Conservation (phyloP, 148 eudicot species). For the Rhododendron ferrugineum region DNA sequence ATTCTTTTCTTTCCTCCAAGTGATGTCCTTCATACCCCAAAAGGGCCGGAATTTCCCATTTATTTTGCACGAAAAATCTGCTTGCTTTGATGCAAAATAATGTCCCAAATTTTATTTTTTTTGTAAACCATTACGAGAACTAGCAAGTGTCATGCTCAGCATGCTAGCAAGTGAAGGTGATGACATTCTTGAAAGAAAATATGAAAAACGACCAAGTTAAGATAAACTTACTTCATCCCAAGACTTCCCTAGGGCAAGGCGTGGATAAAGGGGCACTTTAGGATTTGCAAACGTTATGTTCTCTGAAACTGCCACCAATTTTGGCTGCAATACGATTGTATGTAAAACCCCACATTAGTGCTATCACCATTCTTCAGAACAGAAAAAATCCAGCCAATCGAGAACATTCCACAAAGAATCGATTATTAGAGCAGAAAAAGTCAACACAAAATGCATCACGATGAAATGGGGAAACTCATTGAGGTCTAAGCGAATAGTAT, state of each 20-base stretch:
- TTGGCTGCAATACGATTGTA: conserved; percentile 42
- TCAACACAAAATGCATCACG: neutral
- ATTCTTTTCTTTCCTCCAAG: neutral
- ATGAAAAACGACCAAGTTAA: neutral
- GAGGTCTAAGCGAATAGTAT: neutral
- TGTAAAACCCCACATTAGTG: neutral
- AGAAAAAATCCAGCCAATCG: neutral
- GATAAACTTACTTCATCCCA: conserved; percentile 44
- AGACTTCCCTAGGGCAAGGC: conserved; percentile 50
- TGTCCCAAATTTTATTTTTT: neutral
- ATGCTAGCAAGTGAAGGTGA: neutral
- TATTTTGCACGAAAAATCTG: neutral
- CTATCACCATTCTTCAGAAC: neutral
- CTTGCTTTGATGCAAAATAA: neutral
- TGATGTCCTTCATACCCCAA: neutral
- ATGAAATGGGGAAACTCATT: neutral
- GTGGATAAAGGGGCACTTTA: conserved; percentile 70
- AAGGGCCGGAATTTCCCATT: neutral
- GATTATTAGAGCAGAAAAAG: neutral
- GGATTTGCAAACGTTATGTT: conserved; percentile 57
- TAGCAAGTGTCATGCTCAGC: neutral
- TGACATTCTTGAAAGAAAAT: neutral
- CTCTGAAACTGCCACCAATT: conserved; percentile 55
- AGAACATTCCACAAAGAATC: neutral
- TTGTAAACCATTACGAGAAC: neutral